Base-by-base conservation (phyloP, 1,284 basidiomycete genomes). In the Porogramme epimiltina region DNA sequence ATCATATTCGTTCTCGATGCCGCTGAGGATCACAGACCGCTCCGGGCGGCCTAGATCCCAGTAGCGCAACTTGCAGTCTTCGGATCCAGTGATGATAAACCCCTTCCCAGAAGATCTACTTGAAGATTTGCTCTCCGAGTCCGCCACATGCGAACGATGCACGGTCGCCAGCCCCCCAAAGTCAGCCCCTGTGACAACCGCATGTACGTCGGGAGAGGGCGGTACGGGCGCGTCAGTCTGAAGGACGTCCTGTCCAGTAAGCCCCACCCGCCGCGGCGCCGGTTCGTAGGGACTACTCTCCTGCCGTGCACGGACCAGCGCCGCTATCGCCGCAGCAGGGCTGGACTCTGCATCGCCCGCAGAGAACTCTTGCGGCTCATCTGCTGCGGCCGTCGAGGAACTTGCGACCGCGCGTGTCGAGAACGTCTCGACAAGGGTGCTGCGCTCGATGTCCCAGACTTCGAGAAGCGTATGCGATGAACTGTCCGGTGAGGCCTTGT, bases 41-140 rank as follows among this genome's bases (percentile, higher is more conserved):
- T 93, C 91, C 22, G 85, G 69, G 57, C 76, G 81, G 11, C 74
- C 79, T 42, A 96, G 70, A 68, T 96, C 92, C 92, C 91, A 95
- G 55, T 93, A 77, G 9, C 90, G 80, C 41, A 96, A 75, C 61
- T 82, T 85, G 36, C 85, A 80, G 66, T 96, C 93, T 58, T 92
- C 89, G 0, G 91, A 94, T 0, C 86, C 92, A 37, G 80, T 89
- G 34, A 95, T 72, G 69, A 93, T 77, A 64, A 86, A 95, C 1
- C 91, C 93, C 20, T 79, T 73, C 9, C 63, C 55, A 5, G 63
- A 54, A 22, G 45, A 50, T 15, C 75, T 73, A 20, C 69, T 68
- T 42, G 76, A 64, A 15, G 70, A 56, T 41, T 66, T 68, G 19
- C 68, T 59, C 18, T 80, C 80, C 13, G 73, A 54, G 37, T 84